Conservation (phyloP, 306 rosid species). For the Styphnolobium japonicum region DNA sequence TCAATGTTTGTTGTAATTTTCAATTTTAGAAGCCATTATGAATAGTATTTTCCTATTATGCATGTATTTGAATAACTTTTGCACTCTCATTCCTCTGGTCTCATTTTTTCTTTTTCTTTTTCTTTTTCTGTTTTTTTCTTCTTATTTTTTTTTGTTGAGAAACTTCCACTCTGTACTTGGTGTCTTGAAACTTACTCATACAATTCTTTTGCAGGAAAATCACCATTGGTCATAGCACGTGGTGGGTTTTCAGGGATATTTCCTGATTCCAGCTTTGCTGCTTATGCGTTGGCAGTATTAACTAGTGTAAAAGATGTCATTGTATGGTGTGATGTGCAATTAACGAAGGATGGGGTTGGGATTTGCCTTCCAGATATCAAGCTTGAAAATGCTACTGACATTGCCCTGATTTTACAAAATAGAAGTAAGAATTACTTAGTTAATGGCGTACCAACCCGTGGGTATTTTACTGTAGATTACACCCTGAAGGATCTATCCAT, state of each 20-base stretch:
- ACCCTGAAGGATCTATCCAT: constrained; percentile 34
- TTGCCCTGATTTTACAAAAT: accelerated
- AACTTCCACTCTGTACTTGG: neutral
- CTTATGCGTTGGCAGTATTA: constrained; percentile 18
- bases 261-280: constrained; percentile 58
- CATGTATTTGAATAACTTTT: neutral
- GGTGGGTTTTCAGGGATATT: constrained; percentile 90
- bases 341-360: constrained; percentile 67
- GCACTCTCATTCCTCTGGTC: neutral
- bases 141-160: neutral
- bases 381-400: constrained; percentile 49
- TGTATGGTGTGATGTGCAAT: constrained; percentile 82
- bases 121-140: neutral
- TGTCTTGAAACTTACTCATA: neutral
- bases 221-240: constrained; percentile 74
- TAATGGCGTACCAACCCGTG: constrained; percentile 46
- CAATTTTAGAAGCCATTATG: neutral
- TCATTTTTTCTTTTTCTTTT: neutral
- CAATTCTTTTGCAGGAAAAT: constrained; percentile 48
- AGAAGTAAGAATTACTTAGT: constrained; percentile 37
- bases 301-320: constrained; percentile 34
- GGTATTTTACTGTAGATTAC: constrained; percentile 66
- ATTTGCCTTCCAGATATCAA: constrained; percentile 61
- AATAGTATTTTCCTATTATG: neutral
- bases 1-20: neutral